Base-by-base conservation (phyloP, 1,139 yeast species). In the Candida sp. region DNA sequence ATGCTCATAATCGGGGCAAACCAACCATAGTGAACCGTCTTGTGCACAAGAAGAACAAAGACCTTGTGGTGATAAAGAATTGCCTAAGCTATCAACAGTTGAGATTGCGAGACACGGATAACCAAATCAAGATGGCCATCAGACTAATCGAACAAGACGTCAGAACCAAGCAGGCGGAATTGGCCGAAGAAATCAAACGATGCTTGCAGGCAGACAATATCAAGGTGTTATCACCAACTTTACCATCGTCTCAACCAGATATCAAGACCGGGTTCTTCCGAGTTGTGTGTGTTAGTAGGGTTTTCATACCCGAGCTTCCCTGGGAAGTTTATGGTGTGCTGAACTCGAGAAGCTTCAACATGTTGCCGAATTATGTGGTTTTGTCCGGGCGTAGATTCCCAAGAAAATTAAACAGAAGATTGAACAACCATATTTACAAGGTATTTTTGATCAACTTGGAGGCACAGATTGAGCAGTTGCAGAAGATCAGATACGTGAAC, bases 391-490 rank as follows among this genome's bases (percentile, higher is more conserved):
- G 37, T n/a, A 39, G 32, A 34, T 26, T 25, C 5, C 25, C 42
- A 1, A 39, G 35, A 45, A 32, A 37, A 37, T 70, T 72, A 43
- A 61, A 60, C 44, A 63, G 60, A 41, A 58, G 57, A 47, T 61
- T 77, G 37, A 60, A 59, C 46, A 66, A 62, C 42, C 81, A 77
- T 55, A 56, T 77, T 28, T 69, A 66, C 58, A 75, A 75, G 54
- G 52, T 77, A 25, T 71, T 76, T 49, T 55, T 73, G 53, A 67
- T 74, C 46, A 77, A 77, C 57, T 56, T 75, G 48, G 74, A 69
- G 37, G 78, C 73, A 39, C 76, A 73, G 53, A 63, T 76, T 26
- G 79, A 76, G 41, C 69, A 71, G 1, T 65, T 77, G 47, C 62
- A 64, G 49, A 58, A 75, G 32, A 66, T 75, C 56, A 77, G 75